These are phyloP conservation scores for Cladobotryum protrusum DNA, from an alignment of 2,329 filamentous ascomycete species.

Conservation along the genomic window DNA sequence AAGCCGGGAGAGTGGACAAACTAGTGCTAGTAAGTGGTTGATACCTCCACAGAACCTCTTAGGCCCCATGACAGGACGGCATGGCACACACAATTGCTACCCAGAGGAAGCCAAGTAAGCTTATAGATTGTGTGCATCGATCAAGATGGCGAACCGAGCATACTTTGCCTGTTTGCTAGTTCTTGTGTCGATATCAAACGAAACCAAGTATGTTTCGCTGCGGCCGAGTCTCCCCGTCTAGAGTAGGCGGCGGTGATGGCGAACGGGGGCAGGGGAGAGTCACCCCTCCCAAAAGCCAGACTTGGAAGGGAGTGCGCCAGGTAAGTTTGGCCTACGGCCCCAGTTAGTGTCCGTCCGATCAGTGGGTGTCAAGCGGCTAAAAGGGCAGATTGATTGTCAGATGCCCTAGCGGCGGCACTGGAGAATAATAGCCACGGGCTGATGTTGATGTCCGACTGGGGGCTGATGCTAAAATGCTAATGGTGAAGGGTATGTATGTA, in stretches of 20 bases:
- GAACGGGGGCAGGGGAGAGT: background rate
- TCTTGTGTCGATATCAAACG: background rate
- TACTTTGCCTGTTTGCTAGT: too few relatives aligned
- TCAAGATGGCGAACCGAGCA: too few relatives aligned
- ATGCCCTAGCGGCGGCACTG: constrained; percentile 9
- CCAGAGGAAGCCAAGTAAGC: too few relatives aligned
- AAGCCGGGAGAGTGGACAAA: constrained; percentile 1
- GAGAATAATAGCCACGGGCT: background rate
- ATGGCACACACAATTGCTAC: too few relatives aligned
- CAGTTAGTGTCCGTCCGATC: constrained; percentile 9
- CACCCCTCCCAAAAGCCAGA: too few relatives aligned
- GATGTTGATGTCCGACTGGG: constrained; percentile 4
- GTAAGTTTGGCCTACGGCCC: too few relatives aligned
- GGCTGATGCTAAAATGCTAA: constrained; percentile 7
- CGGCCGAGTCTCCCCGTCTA: constrained; percentile 10
- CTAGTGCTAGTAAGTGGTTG: background rate
- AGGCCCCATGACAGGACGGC: too few relatives aligned
- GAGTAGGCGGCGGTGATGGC: constrained; percentile 3
- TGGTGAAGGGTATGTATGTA: background rate
- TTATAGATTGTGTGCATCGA: too few relatives aligned
- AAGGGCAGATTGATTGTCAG: constrained; percentile 3
- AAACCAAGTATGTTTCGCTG: constrained; percentile 3
- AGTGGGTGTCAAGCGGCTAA: constrained; percentile 8
- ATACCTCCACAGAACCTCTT: too few relatives aligned
- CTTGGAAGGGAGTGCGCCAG: too few relatives aligned